phyloP scores from a whole-genome alignment of 352 stramenopile genomes.

The Pythium plurisporium region DNA sequence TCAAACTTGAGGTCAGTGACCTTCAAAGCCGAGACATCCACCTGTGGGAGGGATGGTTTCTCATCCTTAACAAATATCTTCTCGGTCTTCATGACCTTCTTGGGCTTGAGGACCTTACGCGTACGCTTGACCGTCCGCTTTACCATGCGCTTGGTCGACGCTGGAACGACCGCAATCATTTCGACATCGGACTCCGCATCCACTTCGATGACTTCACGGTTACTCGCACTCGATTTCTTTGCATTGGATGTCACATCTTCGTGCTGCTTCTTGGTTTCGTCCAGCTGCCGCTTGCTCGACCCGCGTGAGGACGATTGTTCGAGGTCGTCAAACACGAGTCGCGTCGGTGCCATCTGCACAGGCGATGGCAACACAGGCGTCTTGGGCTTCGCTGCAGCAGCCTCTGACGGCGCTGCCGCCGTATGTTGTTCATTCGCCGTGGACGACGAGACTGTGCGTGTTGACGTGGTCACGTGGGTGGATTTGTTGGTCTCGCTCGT shows the following conservation, averaged over 20 bases:
- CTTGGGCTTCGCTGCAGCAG: conserved; percentile 6
- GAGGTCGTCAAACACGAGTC: conserved; percentile 13
- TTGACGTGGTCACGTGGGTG: background rate
- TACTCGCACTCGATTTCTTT: background rate
- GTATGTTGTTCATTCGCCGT: background rate
- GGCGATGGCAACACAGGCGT: conserved; percentile 9
- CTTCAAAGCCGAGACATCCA: conserved; percentile 29
- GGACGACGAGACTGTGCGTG: background rate
- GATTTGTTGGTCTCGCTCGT: conserved; percentile 1
- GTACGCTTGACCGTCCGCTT: conserved; percentile 39
- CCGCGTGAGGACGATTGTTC: conserved; percentile 5
- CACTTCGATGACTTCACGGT: background rate
- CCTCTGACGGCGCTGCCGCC: conserved; percentile 13
- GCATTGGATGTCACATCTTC: background rate
- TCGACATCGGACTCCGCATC: background rate
- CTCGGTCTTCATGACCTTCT: conserved; percentile 21
- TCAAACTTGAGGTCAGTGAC: conserved; percentile 58
- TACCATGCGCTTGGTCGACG: background rate
- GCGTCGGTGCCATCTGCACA: background rate
- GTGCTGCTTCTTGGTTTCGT: background rate
- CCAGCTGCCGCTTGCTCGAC: conserved; percentile 13
- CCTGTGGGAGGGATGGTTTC: conserved; percentile 19
- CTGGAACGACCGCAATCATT: background rate
- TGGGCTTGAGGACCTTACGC: conserved; percentile 31
- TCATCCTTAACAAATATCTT: conserved; percentile 23